phyloP scores from a whole-genome alignment of 2,329 filamentous ascomycete genomes.

The Talaromyces funiculosus region DNA sequence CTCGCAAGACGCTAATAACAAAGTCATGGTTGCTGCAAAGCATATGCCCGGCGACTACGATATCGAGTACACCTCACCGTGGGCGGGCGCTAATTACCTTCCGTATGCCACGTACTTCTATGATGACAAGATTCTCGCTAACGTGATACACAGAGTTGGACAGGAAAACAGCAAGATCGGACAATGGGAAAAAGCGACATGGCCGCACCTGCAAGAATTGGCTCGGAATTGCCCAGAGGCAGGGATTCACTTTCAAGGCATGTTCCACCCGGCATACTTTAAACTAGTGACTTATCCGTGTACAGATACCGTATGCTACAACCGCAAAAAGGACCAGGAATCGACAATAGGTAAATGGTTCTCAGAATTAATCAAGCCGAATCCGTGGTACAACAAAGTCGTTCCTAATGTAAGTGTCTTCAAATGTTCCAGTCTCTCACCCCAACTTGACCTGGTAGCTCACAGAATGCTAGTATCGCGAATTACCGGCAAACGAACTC shows the following conservation, averaged over 20 bases:
- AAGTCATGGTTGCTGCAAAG: slow-evolving; percentile 70
- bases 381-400: slow-evolving; percentile 69
- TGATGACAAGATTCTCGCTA: not conserved
- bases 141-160: not conserved
- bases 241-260: slow-evolving; percentile 47
- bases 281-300: no score
- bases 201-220: slow-evolving; percentile 57
- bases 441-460: no score
- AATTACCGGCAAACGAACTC: slow-evolving; percentile 54
- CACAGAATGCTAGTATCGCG: slow-evolving; percentile 46
- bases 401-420: slow-evolving; percentile 56
- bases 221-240: slow-evolving; percentile 65
- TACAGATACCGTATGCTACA: slow-evolving; percentile 50
- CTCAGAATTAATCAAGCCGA: slow-evolving; percentile 59
- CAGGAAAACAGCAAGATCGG: not conserved
- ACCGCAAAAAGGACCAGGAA: slow-evolving; percentile 58
- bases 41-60: slow-evolving; percentile 94
- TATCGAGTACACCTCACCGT: slow-evolving; percentile 83
- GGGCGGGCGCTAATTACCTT: slow-evolving; percentile 76
- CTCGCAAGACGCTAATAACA: slow-evolving; percentile 50
- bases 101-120: slow-evolving; percentile 48
- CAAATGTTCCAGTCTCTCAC: not conserved
- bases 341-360: slow-evolving; percentile 55
- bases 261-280: no score
- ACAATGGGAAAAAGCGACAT: slow-evolving; percentile 59